Percentiles rank a stretch among this genome's conserved stretches.
Conservation (phyloP, 257 asterid genomes). For the Salvia miltiorrhiza region DNA sequence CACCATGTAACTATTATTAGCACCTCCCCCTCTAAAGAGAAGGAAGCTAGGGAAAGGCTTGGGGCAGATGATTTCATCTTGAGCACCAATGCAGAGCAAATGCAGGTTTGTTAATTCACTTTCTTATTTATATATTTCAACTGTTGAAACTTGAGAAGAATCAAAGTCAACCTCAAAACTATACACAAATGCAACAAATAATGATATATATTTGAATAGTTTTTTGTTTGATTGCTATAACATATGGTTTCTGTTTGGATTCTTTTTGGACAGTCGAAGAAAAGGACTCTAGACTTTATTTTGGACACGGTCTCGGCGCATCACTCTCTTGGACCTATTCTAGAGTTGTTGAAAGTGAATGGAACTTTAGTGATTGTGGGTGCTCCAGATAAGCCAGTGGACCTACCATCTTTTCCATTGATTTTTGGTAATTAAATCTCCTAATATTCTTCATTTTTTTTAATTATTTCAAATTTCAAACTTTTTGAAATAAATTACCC, state of each 20-base stretch:
- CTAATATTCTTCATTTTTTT: too few species aligned
- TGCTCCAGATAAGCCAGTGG: slow-evolving; percentile 79
- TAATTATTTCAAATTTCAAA: too few species aligned
- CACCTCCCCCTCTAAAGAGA: slow-evolving; percentile 83
- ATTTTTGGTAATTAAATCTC: slow-evolving; percentile 46
- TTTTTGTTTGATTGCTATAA: background rate
- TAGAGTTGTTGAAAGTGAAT: slow-evolving; percentile 65
- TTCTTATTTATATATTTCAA: background rate
- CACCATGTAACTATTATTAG: slow-evolving; percentile 81
- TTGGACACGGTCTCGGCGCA: slow-evolving; percentile 70
- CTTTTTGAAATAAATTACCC: too few species aligned
- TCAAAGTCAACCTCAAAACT: background rate
- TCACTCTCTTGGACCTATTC: slow-evolving; percentile 68
- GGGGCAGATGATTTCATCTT: slow-evolving; percentile 81
- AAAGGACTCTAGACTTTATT: slow-evolving; percentile 60
- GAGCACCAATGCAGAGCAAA: slow-evolving; percentile 52
- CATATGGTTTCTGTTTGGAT: background rate
- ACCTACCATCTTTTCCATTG: slow-evolving; percentile 71
- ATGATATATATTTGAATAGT: background rate
- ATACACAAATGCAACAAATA: too few species aligned
- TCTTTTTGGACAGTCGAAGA: slow-evolving; percentile 38
- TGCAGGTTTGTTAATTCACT: slow-evolving; percentile 43
- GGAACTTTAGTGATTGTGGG: slow-evolving; percentile 78
- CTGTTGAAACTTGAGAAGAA: background rate
- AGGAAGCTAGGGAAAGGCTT: slow-evolving; percentile 57